Evolutionary conservation across 2,329 filamentous ascomycete genomes (phyloP).

Genomic region (Fonsecaea pugnacius): DNA sequence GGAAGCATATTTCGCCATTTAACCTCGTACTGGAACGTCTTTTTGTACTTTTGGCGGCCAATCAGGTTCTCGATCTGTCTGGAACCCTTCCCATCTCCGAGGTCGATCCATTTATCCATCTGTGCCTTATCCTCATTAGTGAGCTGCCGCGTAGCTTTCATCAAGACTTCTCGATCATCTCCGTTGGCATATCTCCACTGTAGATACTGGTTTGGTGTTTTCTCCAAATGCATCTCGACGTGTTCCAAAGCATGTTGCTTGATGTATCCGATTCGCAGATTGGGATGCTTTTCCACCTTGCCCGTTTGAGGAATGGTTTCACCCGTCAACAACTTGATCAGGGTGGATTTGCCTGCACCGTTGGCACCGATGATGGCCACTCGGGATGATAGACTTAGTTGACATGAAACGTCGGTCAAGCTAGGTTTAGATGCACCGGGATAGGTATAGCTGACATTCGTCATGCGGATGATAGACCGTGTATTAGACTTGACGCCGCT

Average conservation of each 20-base stretch:
- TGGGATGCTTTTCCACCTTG: conserved; percentile 96
- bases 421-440: conserved; percentile 87
- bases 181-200: conserved; percentile 98
- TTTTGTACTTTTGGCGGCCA: conserved; percentile 98
- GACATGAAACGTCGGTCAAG: conserved; percentile 83
- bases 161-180: conserved; percentile 92
- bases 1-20: conserved; percentile 90
- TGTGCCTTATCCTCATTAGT: conserved; percentile 83
- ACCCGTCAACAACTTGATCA: conserved; percentile 96
- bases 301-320: conserved; percentile 82
- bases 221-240: conserved; percentile 99
- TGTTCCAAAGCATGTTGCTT: conserved; percentile 99
- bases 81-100: conserved; percentile 78
- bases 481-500: conserved; percentile 95
- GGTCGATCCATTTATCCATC: conserved; percentile 86
- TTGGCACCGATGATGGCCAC: conserved; percentile 97
- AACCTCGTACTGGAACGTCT: conserved; percentile 59
- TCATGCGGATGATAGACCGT: conserved; percentile 93
- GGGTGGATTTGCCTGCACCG: conserved; percentile 95
- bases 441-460: conserved; percentile 87
- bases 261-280: conserved; percentile 98
- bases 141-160: conserved; percentile 94
- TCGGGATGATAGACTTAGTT: conserved; percentile 84
- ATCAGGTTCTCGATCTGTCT: conserved; percentile 85
- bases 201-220: conserved; percentile 98